phyloP scores from a whole-genome alignment of 73 alveolate genomes.

The Tetrahymena thermophila region DNA sequence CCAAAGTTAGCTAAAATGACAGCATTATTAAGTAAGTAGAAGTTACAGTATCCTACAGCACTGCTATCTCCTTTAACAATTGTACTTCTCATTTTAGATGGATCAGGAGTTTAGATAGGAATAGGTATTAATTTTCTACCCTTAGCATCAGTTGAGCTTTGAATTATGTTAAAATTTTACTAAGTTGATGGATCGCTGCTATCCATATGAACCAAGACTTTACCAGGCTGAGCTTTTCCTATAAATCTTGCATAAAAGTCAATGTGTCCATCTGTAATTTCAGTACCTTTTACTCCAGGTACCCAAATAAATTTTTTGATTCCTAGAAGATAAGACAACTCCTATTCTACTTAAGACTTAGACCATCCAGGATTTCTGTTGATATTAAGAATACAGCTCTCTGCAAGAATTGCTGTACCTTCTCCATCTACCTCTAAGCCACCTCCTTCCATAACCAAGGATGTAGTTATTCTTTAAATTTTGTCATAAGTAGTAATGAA shows the following conservation, averaged over 20 bases:
- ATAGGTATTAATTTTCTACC: slow-evolving; percentile 32
- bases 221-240: slow-evolving; percentile 14
- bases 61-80: background rate
- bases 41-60: slow-evolving; percentile 27
- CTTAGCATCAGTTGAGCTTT: slow-evolving; percentile 22
- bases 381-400: slow-evolving; percentile 17
- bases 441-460: slow-evolving; percentile 32
- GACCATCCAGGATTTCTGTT: slow-evolving; percentile 45
- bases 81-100: background rate
- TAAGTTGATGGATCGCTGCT: background rate
- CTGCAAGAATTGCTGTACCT: slow-evolving; percentile 40
- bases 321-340: slow-evolving; percentile 1
- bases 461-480: background rate
- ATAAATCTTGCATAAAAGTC: slow-evolving; percentile 41
- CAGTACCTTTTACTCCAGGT: slow-evolving; percentile 20
- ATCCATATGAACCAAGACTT: slow-evolving; percentile 28
- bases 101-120: slow-evolving; percentile 14
- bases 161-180: background rate
- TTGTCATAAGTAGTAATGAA: background rate
- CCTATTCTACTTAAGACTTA: slow-evolving; percentile 15
- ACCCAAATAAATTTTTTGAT: slow-evolving; percentile 42
- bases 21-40: slow-evolving; percentile 11
- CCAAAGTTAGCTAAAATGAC: slow-evolving; percentile 33
- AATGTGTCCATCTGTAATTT: slow-evolving; percentile 44
- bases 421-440: slow-evolving; percentile 44